Conservation (phyloP, 345 rosid species). For the Crucihimalaya himalaica region DNA sequence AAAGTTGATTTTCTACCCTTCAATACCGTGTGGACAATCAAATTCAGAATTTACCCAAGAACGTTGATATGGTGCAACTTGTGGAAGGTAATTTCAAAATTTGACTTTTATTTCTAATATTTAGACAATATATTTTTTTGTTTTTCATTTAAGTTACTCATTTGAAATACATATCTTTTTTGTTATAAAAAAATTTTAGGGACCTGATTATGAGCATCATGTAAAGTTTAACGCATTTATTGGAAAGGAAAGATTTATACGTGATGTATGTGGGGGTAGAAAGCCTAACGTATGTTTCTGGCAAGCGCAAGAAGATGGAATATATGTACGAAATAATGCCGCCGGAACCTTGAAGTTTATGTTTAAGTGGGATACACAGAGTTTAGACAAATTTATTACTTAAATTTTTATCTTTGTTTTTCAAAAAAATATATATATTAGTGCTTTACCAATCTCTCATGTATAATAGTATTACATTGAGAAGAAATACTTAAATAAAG, state of each 20-base stretch:
- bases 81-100: constrained; percentile 7
- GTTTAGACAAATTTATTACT: background rate
- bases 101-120: background rate
- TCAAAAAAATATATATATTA: background rate
- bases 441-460: background rate
- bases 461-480: background rate
- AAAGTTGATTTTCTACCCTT: background rate
- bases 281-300: constrained; percentile 7
- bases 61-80: constrained; percentile 28
- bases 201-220: background rate
- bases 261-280: constrained; percentile 4
- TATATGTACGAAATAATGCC: background rate
- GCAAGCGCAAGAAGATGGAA: constrained; percentile 1
- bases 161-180: background rate
- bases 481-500: background rate
- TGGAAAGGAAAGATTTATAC: background rate
- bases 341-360: background rate
- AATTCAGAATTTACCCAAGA: background rate
- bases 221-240: background rate
- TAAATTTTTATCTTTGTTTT: background rate
- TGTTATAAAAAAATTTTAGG: background rate
- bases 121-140: background rate
- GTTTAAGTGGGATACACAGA: constrained; percentile 9
- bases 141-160: background rate
- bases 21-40: background rate